These are phyloP conservation scores for Niebla homalea DNA, from an alignment of 495 filamentous ascomycete species.

Conservation along the genomic window DNA sequence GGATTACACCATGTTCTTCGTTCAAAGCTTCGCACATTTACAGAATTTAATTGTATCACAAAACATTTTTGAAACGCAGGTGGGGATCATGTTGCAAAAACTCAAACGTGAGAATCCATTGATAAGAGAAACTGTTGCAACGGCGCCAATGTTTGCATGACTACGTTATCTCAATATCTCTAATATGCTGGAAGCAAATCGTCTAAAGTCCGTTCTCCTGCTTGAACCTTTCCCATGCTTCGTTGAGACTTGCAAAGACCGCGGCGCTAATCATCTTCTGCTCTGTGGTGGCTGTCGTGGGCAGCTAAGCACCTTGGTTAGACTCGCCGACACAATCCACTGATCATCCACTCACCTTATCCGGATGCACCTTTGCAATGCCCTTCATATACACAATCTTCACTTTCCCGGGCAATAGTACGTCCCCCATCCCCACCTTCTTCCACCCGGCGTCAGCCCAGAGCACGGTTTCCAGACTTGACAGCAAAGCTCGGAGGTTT, in stretches of 20 bases:
- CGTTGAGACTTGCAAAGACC: slow-evolving; percentile 88
- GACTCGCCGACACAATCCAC: background rate
- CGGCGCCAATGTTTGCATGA: too few species aligned
- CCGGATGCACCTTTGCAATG: slow-evolving; percentile 94
- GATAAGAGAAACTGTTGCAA: too few species aligned
- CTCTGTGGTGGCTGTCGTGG: slow-evolving; percentile 81
- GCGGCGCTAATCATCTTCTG: slow-evolving; percentile 81
- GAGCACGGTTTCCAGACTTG: slow-evolving; percentile 77
- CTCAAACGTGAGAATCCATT: too few species aligned
- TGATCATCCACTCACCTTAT: slow-evolving; percentile 54
- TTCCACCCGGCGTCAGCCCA: slow-evolving; percentile 93
- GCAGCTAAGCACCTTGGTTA: slow-evolving; percentile 40
- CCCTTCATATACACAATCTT: slow-evolving; percentile 99
- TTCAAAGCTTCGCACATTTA: too few species aligned
- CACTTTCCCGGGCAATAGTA: slow-evolving; percentile 80
- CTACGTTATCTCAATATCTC: too few species aligned
- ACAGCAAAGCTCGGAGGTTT: slow-evolving; percentile 76
- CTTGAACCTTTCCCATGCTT: slow-evolving; percentile 98
- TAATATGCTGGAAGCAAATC: background rate
- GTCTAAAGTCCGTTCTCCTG: slow-evolving; percentile 67
- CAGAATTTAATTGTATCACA: too few species aligned
- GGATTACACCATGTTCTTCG: too few species aligned
- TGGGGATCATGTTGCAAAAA: too few species aligned
- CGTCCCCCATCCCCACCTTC: slow-evolving; percentile 84
- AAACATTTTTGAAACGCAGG: too few species aligned